Conservation (phyloP, 352 stramenopile species). For the Aphanomyces invadans region DNA sequence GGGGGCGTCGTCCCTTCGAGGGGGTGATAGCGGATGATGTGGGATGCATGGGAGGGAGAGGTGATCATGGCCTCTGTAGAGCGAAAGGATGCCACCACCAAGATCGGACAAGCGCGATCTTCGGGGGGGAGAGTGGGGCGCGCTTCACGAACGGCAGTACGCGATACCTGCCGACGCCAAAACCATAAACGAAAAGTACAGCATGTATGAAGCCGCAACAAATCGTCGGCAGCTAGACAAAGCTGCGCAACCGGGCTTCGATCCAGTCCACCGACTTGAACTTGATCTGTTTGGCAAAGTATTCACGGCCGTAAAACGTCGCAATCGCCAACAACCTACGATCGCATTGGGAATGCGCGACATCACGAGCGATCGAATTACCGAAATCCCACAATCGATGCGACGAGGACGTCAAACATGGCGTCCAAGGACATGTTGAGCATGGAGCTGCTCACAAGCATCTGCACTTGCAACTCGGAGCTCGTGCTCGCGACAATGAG, state of each 20-base stretch:
- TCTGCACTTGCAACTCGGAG: constrained; percentile 17
- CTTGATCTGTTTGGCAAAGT: constrained; percentile 13
- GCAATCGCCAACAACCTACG: constrained; percentile 7
- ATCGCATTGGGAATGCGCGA: not conserved
- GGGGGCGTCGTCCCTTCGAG: no score
- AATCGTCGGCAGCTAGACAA: not conserved
- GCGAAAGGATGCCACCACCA: no score
- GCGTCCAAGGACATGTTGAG: constrained; percentile 21
- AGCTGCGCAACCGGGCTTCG: constrained; percentile 10
- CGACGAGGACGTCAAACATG: constrained; percentile 20
- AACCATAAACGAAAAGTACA: not conserved
- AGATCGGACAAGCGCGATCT: no score
- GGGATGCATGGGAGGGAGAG: no score
- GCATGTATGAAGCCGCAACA: not conserved
- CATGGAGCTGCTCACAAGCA: constrained; percentile 15
- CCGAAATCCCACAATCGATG: constrained; percentile 8
- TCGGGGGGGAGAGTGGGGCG: no score
- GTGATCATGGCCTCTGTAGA: no score
- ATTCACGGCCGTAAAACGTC: constrained; percentile 20
- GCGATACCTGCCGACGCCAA: no score
- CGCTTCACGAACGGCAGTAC: no score
- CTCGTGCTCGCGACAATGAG: constrained; percentile 20
- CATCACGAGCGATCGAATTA: not conserved
- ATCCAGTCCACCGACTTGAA: constrained; percentile 19
- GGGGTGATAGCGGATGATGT: no score